Conservation (phyloP, 2,329 filamentous ascomycete genomes). For the Colletotrichum sp. region DNA sequence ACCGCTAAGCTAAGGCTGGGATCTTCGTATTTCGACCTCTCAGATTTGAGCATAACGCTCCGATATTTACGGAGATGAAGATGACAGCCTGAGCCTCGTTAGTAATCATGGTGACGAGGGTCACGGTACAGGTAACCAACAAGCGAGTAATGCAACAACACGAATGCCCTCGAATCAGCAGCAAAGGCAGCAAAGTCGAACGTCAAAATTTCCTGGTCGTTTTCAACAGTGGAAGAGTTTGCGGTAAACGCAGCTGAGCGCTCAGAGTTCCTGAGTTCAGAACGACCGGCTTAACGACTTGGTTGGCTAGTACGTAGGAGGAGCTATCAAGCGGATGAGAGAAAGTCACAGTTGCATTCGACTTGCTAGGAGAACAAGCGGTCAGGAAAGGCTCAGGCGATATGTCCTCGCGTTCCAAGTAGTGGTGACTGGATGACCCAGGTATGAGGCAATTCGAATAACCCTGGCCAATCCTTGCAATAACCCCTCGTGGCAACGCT, state of each 20-base stretch:
- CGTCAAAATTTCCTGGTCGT: background rate
- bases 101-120: background rate
- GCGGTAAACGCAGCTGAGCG: background rate
- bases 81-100: background rate
- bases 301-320: background rate
- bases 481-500: background rate
- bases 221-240: background rate
- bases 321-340: background rate
- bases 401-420: background rate
- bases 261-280: background rate
- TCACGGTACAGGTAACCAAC: background rate
- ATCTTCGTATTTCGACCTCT: conserved; percentile 12
- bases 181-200: background rate
- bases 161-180: background rate
- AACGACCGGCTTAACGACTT: background rate
- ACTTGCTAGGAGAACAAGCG: background rate
- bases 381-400: background rate
- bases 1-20: background rate
- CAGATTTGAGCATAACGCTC: background rate
- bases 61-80: background rate
- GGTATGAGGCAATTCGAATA: background rate
- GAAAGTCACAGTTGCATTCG: background rate
- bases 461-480: background rate
- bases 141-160: background rate
- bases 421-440: background rate